Conservation (phyloP, 2,329 filamentous ascomycete species). For the Colletotrichum tamarilloi region DNA sequence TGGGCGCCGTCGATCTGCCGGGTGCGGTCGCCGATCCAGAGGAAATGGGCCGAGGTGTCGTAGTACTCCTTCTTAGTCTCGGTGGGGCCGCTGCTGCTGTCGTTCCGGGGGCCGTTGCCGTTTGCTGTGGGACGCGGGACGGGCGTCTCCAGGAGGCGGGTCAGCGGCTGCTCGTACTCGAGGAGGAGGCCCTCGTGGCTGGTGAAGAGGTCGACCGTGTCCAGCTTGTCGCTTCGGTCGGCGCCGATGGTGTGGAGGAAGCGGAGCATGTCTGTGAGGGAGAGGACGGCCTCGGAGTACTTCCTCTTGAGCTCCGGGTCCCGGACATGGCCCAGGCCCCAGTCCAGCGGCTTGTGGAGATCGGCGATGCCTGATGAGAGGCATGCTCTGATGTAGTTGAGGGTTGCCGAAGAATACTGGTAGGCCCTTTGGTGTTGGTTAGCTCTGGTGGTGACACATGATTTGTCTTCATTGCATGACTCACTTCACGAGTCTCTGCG, state of each 20-base stretch:
- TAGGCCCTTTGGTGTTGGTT: constrained; percentile 72
- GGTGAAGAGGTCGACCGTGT: constrained; percentile 94
- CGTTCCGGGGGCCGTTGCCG: constrained; percentile 38
- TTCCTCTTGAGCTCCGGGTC: constrained; percentile 86
- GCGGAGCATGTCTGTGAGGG: constrained; percentile 89
- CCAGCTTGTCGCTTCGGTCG: constrained; percentile 83
- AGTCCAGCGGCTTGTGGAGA: constrained; percentile 92
- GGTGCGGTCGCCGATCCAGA: constrained; percentile 98
- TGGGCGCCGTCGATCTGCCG: constrained; percentile 93
- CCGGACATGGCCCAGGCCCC: constrained; percentile 91
- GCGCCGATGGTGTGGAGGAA: constrained; percentile 97
- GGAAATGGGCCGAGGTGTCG: constrained; percentile 94
- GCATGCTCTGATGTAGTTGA: constrained; percentile 91
- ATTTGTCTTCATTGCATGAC: constrained; percentile 34
- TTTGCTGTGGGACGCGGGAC: constrained; percentile 44
- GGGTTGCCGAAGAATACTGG: constrained; percentile 92
- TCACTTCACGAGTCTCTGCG: constrained; percentile 80
- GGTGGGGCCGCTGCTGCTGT: constrained; percentile 52
- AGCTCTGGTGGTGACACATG: not conserved
- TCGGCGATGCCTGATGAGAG: constrained; percentile 91
- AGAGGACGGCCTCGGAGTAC: constrained; percentile 85
- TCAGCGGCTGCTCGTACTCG: constrained; percentile 92
- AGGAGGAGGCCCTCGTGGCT: constrained; percentile 94
- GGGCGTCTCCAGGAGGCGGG: constrained; percentile 78
- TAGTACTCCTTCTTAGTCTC: constrained; percentile 76